Conservation (phyloP, 2,329 filamentous ascomycete genomes). For the Colletotrichum sp. region DNA sequence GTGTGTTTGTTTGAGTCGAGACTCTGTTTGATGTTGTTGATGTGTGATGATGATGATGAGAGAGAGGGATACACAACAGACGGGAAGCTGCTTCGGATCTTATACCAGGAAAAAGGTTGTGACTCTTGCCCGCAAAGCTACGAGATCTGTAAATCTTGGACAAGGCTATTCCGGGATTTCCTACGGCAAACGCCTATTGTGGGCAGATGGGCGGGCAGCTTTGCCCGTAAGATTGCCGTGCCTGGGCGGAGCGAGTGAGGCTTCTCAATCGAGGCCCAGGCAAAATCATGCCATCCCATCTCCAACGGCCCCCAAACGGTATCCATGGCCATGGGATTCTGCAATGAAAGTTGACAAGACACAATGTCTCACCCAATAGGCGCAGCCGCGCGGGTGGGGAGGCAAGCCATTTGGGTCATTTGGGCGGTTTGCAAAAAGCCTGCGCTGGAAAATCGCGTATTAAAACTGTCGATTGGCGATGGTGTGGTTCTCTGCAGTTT, state of each 20-base stretch:
- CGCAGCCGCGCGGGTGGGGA: constrained; percentile 5
- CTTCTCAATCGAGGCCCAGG: constrained; percentile 1
- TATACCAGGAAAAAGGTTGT: constrained; percentile 15
- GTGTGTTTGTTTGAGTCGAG: constrained; percentile 17
- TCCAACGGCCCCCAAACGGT: not conserved
- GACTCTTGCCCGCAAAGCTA: not conserved
- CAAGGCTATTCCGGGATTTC: constrained; percentile 8
- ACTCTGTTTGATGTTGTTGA: constrained; percentile 6
- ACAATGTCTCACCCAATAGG: constrained; percentile 11
- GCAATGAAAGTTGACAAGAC: not conserved
- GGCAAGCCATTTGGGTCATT: not conserved
- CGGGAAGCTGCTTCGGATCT: constrained; percentile 18
- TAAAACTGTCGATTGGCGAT: constrained; percentile 2
- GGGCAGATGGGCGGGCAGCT: constrained; percentile 20
- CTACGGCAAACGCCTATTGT: constrained; percentile 20
- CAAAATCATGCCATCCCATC: constrained; percentile 20
- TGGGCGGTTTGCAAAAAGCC: not conserved
- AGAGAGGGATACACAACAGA: not conserved
- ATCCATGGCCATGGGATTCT: constrained; percentile 4
- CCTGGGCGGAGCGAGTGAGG: constrained; percentile 9
- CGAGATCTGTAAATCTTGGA: constrained; percentile 10
- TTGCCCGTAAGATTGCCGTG: constrained; percentile 23
- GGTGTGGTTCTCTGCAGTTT: constrained; percentile 17
- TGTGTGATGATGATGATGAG: constrained; percentile 17
- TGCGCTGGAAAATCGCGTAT: not conserved